Percentiles rank a stretch among this genome's conserved stretches.
These are phyloP conservation scores for Apiospora saccharicola DNA, from an alignment of 2,329 filamentous ascomycete genomes.

Conservation along the genomic window DNA sequence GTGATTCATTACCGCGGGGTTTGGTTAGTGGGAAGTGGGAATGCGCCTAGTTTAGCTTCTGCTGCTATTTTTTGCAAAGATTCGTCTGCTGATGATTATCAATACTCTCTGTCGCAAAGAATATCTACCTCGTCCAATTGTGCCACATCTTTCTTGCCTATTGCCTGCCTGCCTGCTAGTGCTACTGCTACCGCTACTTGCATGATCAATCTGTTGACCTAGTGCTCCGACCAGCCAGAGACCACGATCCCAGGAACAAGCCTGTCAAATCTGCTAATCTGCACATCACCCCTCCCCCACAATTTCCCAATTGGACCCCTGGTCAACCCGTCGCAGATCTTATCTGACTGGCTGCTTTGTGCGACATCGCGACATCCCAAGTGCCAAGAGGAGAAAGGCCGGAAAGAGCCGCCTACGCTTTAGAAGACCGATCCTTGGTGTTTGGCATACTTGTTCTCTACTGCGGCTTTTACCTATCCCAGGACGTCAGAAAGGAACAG, in stretches of 20 bases:
- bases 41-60: neutral
- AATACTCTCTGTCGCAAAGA: neutral
- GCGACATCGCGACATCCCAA: constrained; percentile 12
- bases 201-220: neutral
- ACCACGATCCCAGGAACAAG: neutral
- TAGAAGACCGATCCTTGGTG: neutral
- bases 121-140: neutral
- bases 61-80: neutral
- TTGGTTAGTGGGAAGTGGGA: neutral
- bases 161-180: neutral
- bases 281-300: constrained; percentile 15
- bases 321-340: constrained; percentile 5
- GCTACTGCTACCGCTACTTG: neutral
- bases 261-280: constrained; percentile 11
- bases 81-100: neutral
- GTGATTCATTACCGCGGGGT: constrained; percentile 19
- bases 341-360: neutral
- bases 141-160: neutral
- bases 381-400: neutral
- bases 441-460: no score
- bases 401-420: neutral
- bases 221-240: neutral
- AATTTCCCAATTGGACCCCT: constrained; percentile 13
- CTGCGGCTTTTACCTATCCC: neutral
- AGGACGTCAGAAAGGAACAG: neutral